Evolutionary conservation across 2,329 filamentous ascomycete species (phyloP).

Genomic region (Harringtonia aguacate): DNA sequence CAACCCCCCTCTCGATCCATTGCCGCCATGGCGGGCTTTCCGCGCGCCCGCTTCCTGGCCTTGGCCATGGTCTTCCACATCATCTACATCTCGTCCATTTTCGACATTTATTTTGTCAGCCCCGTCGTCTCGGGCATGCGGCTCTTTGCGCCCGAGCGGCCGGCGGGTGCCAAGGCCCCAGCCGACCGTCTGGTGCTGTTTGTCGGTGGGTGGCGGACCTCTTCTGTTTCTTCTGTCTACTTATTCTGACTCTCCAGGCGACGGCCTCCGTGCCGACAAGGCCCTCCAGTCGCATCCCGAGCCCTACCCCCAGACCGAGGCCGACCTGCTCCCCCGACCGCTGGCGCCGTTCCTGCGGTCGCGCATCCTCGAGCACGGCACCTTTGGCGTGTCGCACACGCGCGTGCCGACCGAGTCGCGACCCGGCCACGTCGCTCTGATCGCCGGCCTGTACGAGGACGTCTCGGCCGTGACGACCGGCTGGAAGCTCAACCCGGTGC

Average conservation of each 20-base stretch:
- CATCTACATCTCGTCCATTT: conserved; percentile 90
- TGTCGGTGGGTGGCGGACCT: conserved; percentile 53
- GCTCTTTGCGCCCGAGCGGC: conserved; percentile 60
- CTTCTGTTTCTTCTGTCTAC: neutral
- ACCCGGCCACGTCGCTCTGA: conserved; percentile 91
- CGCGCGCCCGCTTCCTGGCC: conserved; percentile 72
- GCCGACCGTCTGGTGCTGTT: conserved; percentile 87
- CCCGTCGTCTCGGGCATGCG: conserved; percentile 95
- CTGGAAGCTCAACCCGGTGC: conserved; percentile 96
- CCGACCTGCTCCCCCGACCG: conserved; percentile 61
- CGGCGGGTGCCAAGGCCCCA: conserved; percentile 52
- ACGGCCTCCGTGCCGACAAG: conserved; percentile 94
- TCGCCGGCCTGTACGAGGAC: conserved; percentile 94
- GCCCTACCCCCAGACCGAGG: conserved; percentile 58
- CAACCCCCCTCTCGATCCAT: too few species aligned
- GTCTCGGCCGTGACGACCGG: conserved; percentile 95
- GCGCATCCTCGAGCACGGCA: conserved; percentile 77
- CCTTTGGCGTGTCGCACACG: conserved; percentile 95
- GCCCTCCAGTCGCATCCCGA: conserved; percentile 90
- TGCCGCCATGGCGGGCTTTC: conserved; percentile 38
- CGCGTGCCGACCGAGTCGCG: conserved; percentile 93
- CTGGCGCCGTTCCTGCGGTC: conserved; percentile 88
- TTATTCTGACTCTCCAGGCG: conserved; percentile 39
- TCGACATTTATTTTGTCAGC: conserved; percentile 97
- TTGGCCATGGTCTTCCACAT: conserved; percentile 88